Evolutionary conservation across 2,329 filamentous ascomycete species (phyloP).

Genomic region (Colletotrichum sp.): DNA sequence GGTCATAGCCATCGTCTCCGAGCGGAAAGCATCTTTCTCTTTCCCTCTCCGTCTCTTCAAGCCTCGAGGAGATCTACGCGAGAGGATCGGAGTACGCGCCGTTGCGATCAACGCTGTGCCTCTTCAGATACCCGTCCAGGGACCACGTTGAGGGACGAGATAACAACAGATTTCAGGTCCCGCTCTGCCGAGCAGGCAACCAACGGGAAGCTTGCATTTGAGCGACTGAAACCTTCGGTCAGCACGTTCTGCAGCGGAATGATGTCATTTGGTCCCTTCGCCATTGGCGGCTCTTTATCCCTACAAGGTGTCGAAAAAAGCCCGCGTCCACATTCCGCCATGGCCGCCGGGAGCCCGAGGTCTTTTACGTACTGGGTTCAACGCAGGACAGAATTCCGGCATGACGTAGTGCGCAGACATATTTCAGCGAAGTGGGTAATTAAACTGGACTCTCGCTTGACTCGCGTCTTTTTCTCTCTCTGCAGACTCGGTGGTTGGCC

Average conservation of each 20-base stretch:
- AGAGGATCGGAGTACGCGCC: not conserved
- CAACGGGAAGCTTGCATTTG: not conserved
- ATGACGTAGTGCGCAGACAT: not conserved
- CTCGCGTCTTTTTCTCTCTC: not conserved
- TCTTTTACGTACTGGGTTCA: not conserved
- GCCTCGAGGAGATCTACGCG: not conserved
- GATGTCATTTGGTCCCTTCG: slow-evolving; percentile 11
- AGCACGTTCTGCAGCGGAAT: slow-evolving; percentile 6
- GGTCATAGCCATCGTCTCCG: not conserved
- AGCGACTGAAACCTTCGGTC: not conserved
- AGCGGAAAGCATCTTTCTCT: not conserved
- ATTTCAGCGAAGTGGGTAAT: not conserved
- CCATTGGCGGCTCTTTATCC: not conserved
- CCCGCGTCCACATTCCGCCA: not conserved
- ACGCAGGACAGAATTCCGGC: not conserved
- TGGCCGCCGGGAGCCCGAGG: not conserved
- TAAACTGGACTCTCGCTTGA: not conserved
- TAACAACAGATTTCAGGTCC: not conserved
- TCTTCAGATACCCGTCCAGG: not conserved
- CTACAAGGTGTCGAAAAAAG: not conserved
- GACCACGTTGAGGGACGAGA: not conserved
- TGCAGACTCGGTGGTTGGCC: not conserved
- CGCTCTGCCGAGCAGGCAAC: not conserved
- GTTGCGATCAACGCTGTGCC: not conserved
- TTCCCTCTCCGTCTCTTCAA: not conserved